Conservation (phyloP, 192 early-diverging fungal genomes). For the Podila verticillata region DNA sequence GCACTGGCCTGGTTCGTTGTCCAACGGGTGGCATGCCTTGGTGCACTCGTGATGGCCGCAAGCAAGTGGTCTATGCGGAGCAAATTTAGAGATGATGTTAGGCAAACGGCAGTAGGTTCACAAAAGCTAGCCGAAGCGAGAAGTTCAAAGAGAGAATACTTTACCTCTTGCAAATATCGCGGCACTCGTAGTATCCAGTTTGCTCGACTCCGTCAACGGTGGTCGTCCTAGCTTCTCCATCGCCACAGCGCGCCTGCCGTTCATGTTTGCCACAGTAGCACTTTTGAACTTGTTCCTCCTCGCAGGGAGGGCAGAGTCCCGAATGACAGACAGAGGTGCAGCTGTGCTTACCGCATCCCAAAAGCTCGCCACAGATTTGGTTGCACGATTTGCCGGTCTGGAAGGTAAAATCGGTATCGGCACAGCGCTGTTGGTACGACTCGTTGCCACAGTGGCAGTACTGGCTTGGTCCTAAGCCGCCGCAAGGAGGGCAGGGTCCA, state of each 20-base stretch:
- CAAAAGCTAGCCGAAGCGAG: no score
- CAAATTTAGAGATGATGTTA: not conserved
- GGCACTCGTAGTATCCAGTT: slow-evolving; percentile 64
- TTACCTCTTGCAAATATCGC: slow-evolving; percentile 59
- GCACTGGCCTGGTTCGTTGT: slow-evolving; percentile 52
- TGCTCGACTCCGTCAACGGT: slow-evolving; percentile 42
- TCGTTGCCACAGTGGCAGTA: slow-evolving; percentile 88
- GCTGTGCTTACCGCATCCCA: slow-evolving; percentile 77
- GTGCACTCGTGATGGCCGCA: slow-evolving; percentile 65
- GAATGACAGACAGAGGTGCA: slow-evolving; percentile 76
- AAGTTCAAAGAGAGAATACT: not conserved
- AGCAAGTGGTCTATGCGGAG: slow-evolving; percentile 49
- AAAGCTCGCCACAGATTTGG: slow-evolving; percentile 68
- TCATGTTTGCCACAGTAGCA: slow-evolving; percentile 78
- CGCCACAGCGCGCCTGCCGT: slow-evolving; percentile 67
- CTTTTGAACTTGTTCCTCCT: slow-evolving; percentile 57
- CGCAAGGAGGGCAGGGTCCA: slow-evolving; percentile 94
- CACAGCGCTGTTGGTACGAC: slow-evolving; percentile 75
- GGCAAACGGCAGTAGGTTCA: no score
- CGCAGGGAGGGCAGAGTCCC: slow-evolving; percentile 74
- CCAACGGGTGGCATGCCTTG: slow-evolving; percentile 63
- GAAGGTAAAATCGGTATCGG: slow-evolving; percentile 72
- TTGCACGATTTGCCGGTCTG: slow-evolving; percentile 75
- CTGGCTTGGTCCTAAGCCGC: slow-evolving; percentile 76
- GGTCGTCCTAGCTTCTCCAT: slow-evolving; percentile 52